Evolutionary conservation across 768 basidiomycete genomes (phyloP), one percentile per base, ranked within the genome.

Genomic region (Panellus pusillus): DNA sequence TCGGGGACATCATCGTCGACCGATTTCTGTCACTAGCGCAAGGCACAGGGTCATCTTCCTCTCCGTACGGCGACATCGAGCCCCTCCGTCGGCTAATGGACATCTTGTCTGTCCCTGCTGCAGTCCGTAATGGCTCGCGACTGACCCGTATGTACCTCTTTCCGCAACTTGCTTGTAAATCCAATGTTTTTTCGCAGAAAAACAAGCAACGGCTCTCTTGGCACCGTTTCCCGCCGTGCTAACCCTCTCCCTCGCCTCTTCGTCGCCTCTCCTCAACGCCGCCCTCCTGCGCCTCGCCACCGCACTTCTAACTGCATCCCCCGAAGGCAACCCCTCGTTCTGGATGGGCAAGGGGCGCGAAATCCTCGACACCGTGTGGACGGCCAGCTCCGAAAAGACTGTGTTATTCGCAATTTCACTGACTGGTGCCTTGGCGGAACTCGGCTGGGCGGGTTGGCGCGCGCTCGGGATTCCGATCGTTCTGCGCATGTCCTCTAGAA

Each of bases 381-480:
- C 62, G 12, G 52, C 50, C 29, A 55, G 27, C 11, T 46, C 55
- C 37, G 42, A 55, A 4, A 39, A 52, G 64, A 58, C 63, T 28
- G 56, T 64, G 32, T 35, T 52, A 7, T 82, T 88, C 54, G 81
- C 79, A 1, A 57, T 83, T 2, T 75, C 77, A 28, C 68, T 92
- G 5, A 77, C 82, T 27, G 83, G 84, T 0, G 72, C 79, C 5
- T 77, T 92, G 7, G 77, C 84, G 2, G 84, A 86, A 44, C 68
- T 85, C 5, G 75, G 74, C 0, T 93, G 89, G 87, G 81, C 82
- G 17, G 91, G 89, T 2, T 92, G 89, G 89, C 89, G 83, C 65
- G 72, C 82, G 29, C 66, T 91, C 9, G 87, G 79, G 13, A 64
- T 86, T 2, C 86, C 89, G 1, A 67, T 76, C 12, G 63, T 90